A percentile compares a stretch with the other conserved stretches of the same genome.
These are phyloP conservation scores for Macrolepiota dolichaula DNA, from an alignment of 768 basidiomycete species.

Conservation along the genomic window DNA sequence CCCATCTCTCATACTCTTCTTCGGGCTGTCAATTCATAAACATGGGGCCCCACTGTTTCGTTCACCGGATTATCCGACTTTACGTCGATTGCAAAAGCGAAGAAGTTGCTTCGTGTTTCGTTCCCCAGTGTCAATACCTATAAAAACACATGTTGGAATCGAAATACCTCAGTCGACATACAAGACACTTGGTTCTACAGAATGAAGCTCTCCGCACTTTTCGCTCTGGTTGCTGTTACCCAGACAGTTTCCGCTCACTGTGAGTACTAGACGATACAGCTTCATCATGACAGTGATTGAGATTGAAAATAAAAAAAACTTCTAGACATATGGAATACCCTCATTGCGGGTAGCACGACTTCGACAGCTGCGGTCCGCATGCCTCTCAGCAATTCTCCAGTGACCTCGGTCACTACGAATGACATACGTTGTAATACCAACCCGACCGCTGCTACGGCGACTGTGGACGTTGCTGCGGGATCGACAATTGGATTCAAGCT, in stretches of 20 bases:
- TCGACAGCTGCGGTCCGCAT: conserved; percentile 28
- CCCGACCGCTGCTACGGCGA: conserved; percentile 30
- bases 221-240: conserved; percentile 21
- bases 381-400: conserved; percentile 32
- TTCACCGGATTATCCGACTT: background rate
- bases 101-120: background rate
- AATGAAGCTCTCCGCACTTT: conserved; percentile 24
- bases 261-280: background rate
- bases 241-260: conserved; percentile 25
- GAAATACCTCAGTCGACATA: background rate
- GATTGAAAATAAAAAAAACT: background rate
- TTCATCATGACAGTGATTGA: background rate
- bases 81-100: background rate
- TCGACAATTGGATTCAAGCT: conserved; percentile 35
- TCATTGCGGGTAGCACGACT: conserved; percentile 25
- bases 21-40: background rate
- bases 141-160: background rate
- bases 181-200: background rate
- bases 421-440: conserved; percentile 34
- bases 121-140: background rate
- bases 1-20: background rate
- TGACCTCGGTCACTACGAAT: conserved; percentile 24
- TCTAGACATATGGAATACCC: conserved; percentile 26
- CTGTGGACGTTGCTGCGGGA: conserved; percentile 36
- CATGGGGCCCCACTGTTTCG: background rate